phyloP scores from a whole-genome alignment of 257 asterid genomes.

The Echium plantagineum region DNA sequence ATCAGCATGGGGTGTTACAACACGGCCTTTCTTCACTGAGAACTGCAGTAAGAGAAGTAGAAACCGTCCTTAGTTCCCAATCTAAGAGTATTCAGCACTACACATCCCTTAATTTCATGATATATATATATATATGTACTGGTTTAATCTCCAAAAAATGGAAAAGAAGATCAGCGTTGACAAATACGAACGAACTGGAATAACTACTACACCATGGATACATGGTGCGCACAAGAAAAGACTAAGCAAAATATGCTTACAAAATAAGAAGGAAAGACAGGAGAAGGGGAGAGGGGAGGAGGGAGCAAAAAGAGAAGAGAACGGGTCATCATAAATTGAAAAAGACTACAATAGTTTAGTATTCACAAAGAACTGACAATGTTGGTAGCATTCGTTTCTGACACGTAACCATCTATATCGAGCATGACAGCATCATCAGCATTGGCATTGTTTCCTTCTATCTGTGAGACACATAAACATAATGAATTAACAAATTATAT shows the following conservation, averaged over 20 bases:
- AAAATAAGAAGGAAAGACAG: no score
- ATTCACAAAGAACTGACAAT: slow-evolving; percentile 36
- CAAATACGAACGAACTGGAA: no score
- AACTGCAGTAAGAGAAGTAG: slow-evolving; percentile 37
- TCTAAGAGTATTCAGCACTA: no score
- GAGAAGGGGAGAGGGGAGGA: background rate
- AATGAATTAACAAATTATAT: background rate
- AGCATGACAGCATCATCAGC: slow-evolving; percentile 97
- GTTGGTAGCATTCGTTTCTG: slow-evolving; percentile 93
- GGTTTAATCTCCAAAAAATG: no score
- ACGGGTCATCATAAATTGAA: background rate
- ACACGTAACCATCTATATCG: slow-evolving; percentile 82
- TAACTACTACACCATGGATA: no score
- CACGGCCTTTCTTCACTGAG: slow-evolving; percentile 66
- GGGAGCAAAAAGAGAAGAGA: background rate
- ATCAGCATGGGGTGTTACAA: slow-evolving; percentile 77
- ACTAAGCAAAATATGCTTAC: no score
- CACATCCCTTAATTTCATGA: no score
- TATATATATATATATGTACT: no score
- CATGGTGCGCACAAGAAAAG: no score
- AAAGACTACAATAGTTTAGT: background rate
- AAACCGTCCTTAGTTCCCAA: background rate
- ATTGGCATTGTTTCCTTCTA: slow-evolving; percentile 75
- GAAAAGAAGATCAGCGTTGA: no score
- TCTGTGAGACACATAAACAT: slow-evolving; percentile 30